Base-by-base conservation (phyloP, 2,329 filamentous ascomycete genomes). In the Calonectria pauciramosa region DNA sequence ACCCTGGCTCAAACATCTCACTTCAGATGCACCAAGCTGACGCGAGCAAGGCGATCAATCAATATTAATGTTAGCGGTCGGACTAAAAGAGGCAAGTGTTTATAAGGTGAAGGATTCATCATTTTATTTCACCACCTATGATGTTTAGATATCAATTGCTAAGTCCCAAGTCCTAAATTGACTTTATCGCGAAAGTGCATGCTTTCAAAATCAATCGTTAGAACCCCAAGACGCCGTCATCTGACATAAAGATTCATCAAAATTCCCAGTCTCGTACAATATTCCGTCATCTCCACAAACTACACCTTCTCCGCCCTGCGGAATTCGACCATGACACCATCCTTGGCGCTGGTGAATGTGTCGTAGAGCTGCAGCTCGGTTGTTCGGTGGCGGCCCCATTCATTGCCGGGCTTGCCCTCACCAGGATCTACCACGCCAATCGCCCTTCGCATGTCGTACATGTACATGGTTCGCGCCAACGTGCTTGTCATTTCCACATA, bases 271-370 rank as follows among this genome's bases (percentile, higher is more conserved):
- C 23, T 38, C 10, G n/a, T 56, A 32, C 28, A 63, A 63, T 20
- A 26, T 16, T 36, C 34, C 32, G 28, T 54, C 49, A 59, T 26
- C 26, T 23, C 28, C 41, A 34, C 5, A 23, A 32, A 34, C 54
- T 36, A 79, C 28, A 67, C 71, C 28, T 65, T 76, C 44, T 82
- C 78, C 10, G 77, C 83, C 77, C 78, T 82, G 64, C 84, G 81
- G 80, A 93, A 93, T 85, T 94, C 91, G 71, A 95, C 86, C 85
- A 94, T 88, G 0, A 93, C 92, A 0, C 94, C 94, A 80, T 94
- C 89, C 86, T 95, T 96, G 79, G 90, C 87, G 79, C 93, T 94
- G 38, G 94, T 94, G 84, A 96, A 95, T 23, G 91, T 93, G 82
- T 96, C 94, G 67, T 89, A 85, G 71, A 95, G 86, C 86, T 95